A percentile compares a stretch with the other conserved stretches of the same genome.
Conservation (phyloP, 495 filamentous ascomycete species). For the Penicillium verhagenii region DNA sequence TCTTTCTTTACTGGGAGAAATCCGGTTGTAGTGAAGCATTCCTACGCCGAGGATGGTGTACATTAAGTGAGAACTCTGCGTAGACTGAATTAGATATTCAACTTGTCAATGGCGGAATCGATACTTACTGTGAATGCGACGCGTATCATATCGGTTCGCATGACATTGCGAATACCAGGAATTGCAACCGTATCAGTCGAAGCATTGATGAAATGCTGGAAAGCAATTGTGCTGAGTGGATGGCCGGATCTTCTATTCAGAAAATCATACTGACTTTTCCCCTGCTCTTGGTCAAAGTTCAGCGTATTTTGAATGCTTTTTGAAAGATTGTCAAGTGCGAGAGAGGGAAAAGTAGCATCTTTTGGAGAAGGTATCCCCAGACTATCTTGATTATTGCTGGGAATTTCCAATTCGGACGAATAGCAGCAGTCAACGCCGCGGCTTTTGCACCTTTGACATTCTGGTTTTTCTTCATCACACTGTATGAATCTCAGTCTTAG, state of each 20-base stretch:
- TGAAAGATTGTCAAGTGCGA: slow-evolving; percentile 19
- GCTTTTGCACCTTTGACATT: slow-evolving; percentile 27
- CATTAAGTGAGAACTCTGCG: slow-evolving; percentile 43
- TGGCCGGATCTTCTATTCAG: not conserved
- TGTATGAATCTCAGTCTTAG: not conserved
- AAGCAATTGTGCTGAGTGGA: slow-evolving; percentile 21
- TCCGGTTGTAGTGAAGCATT: slow-evolving; percentile 39
- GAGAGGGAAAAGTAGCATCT: slow-evolving; percentile 10
- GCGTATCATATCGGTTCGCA: slow-evolving; percentile 38
- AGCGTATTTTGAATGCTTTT: slow-evolving; percentile 14
- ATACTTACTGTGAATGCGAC: slow-evolving; percentile 37
- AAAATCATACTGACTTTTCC: not conserved
- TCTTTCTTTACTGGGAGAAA: slow-evolving; percentile 23
- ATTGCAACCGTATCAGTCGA: slow-evolving; percentile 31
- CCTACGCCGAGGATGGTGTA: slow-evolving; percentile 43
- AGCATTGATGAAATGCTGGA: slow-evolving; percentile 33
- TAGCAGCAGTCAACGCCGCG: slow-evolving; percentile 24
- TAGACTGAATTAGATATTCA: too few species aligned
- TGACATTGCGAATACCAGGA: slow-evolving; percentile 31
- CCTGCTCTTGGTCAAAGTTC: slow-evolving; percentile 5
- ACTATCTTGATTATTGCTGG: not conserved
- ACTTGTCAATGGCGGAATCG: not conserved
- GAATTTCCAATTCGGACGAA: not conserved
- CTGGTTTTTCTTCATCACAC: slow-evolving; percentile 36
- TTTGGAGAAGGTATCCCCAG: not conserved